Evolutionary conservation across 1,139 yeast species (phyloP).

Genomic region (Hanseniaspora sp.): DNA sequence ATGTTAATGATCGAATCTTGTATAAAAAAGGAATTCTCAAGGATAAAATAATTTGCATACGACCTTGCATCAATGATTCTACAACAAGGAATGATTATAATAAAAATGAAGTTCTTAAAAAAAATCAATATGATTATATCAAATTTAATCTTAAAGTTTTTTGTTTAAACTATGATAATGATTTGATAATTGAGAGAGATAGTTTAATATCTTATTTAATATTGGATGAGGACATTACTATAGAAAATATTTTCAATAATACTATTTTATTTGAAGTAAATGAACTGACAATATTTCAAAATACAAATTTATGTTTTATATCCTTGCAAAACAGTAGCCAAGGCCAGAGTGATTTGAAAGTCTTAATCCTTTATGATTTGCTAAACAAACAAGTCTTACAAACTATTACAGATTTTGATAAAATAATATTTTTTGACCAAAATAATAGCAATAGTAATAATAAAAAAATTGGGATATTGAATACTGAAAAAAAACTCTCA

Average conservation of each 20-base stretch:
- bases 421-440: constrained; percentile 1
- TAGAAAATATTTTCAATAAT: neutral
- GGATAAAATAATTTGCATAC: neutral
- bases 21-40: neutral
- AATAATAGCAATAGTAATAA: neutral
- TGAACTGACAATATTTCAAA: constrained; percentile 3
- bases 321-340: neutral
- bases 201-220: neutral
- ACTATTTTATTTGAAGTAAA: neutral
- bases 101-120: neutral
- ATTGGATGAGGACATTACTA: neutral
- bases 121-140: neutral
- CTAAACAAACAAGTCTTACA: neutral
- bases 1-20: neutral
- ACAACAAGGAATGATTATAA: neutral
- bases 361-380: constrained; percentile 3
- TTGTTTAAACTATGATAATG: neutral
- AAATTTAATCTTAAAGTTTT: constrained; percentile 3
- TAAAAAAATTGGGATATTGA: neutral
- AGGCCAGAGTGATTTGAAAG: neutral
- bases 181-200: neutral
- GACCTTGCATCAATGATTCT: neutral
- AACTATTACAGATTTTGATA: neutral
- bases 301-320: constrained; percentile 5
- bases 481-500: neutral